Conservation (phyloP, 495 filamentous ascomycete genomes). For the Physcia stellaris region DNA sequence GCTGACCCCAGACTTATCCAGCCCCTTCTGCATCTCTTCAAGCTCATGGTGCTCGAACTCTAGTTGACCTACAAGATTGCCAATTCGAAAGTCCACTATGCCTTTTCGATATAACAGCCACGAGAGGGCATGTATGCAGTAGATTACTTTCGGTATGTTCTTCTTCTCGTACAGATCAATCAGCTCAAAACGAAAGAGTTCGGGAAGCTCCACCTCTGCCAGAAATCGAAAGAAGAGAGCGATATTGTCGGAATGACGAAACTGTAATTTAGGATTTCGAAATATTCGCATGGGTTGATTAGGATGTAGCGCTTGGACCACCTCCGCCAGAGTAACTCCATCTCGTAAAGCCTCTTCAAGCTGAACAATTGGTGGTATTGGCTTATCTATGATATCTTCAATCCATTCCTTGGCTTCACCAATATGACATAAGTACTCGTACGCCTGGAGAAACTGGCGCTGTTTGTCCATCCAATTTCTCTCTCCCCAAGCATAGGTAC, state of each 20-base stretch:
- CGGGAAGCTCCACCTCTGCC: constrained; percentile 84
- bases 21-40: constrained; percentile 88
- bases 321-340: constrained; percentile 87
- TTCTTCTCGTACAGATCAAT: constrained; percentile 99
- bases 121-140: constrained; percentile 93
- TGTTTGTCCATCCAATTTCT: constrained; percentile 99
- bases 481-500: constrained; percentile 58
- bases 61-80: constrained; percentile 93
- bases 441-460: constrained; percentile 89
- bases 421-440: constrained; percentile 98
- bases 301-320: constrained; percentile 84
- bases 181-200: constrained; percentile 96
- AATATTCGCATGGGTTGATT: constrained; percentile 69
- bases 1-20: constrained; percentile 84
- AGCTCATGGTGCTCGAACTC: constrained; percentile 97
- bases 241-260: constrained; percentile 94
- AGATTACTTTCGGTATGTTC: constrained; percentile 97
- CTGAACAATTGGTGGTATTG: constrained; percentile 90
- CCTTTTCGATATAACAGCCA: constrained; percentile 93
- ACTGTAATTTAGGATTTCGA: constrained; percentile 68
- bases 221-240: constrained; percentile 87
- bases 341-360: constrained; percentile 87
- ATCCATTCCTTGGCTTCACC: constrained; percentile 99
- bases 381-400: constrained; percentile 78
- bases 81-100: constrained; percentile 88